Evolutionary conservation across 2,329 filamentous ascomycete genomes (phyloP).

Genomic region (Dactylonectria macrodidyma): DNA sequence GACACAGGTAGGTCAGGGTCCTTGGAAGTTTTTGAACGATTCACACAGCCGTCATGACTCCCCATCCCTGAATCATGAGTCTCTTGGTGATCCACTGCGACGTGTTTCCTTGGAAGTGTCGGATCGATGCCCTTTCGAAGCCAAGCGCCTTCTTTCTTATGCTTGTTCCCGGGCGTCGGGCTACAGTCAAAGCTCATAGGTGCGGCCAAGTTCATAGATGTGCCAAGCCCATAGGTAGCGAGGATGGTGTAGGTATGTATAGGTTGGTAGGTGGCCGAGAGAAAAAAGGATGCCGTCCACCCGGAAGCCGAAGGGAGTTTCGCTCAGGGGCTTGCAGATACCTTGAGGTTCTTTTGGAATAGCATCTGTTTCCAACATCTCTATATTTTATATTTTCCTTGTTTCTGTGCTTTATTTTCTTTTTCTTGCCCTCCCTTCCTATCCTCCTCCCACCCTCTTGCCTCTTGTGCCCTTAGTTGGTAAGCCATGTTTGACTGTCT

Average conservation of each 20-base stretch:
- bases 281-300: slow-evolving; percentile 9
- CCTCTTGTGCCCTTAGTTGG: background rate
- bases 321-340: slow-evolving; percentile 10
- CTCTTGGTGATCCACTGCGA: background rate
- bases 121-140: background rate
- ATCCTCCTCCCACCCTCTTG: too few relatives aligned
- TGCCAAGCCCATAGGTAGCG: background rate
- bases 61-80: slow-evolving; percentile 26
- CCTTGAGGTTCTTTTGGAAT: slow-evolving; percentile 19
- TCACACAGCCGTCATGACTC: slow-evolving; percentile 22
- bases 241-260: background rate
- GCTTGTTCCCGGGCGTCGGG: slow-evolving; percentile 3
- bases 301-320: background rate
- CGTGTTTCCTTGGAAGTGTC: background rate
- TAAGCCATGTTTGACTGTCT: background rate
- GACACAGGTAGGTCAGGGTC: background rate
- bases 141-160: background rate
- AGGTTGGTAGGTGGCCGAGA: background rate
- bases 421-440: too few relatives aligned
- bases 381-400: background rate
- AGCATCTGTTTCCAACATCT: background rate
- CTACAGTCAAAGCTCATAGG: slow-evolving; percentile 9
- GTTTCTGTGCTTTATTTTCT: background rate
- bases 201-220: background rate
- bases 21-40: slow-evolving; percentile 10